These are phyloP conservation scores for Noccaea bulbosa DNA, from an alignment of 345 rosid genomes.

Conservation along the genomic window DNA sequence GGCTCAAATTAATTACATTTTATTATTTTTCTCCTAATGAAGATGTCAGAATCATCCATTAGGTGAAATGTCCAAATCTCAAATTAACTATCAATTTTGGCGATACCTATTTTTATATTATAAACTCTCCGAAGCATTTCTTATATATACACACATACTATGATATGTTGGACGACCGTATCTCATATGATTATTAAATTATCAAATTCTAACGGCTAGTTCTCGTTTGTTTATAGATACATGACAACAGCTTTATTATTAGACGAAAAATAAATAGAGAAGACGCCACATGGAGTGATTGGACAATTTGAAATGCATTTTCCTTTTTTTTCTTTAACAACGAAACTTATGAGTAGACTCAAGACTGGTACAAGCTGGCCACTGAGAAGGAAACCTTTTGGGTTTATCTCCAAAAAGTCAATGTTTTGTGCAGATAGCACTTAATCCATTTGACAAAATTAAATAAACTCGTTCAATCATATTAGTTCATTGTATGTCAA, in stretches of 20 bases:
- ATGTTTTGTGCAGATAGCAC: slow-evolving; percentile 24
- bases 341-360: slow-evolving; percentile 12
- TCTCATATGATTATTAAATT: slow-evolving; percentile 34
- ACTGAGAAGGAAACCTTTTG: slow-evolving; percentile 32
- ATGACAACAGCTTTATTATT: slow-evolving; percentile 14
- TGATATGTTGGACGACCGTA: slow-evolving; percentile 16
- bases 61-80: slow-evolving; percentile 38
- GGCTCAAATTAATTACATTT: neutral
- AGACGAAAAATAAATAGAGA: neutral
- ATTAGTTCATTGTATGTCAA: slow-evolving; percentile 29
- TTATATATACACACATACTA: neutral
- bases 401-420: slow-evolving; percentile 40
- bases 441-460: slow-evolving; percentile 6
- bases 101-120: slow-evolving; percentile 3
- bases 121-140: slow-evolving; percentile 13
- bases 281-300: slow-evolving; percentile 30
- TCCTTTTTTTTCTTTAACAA: neutral
- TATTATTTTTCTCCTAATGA: neutral
- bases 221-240: slow-evolving; percentile 19
- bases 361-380: slow-evolving; percentile 43
- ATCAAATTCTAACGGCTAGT: slow-evolving; percentile 38
- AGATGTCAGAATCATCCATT: slow-evolving; percentile 15
- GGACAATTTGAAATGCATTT: neutral
- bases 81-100: slow-evolving; percentile 21
- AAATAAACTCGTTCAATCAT: neutral